Evolutionary conservation across 2,329 filamentous ascomycete species (phyloP), one percentile per base, ranked within the genome.

Genomic region (Arachnomyces sp.): DNA sequence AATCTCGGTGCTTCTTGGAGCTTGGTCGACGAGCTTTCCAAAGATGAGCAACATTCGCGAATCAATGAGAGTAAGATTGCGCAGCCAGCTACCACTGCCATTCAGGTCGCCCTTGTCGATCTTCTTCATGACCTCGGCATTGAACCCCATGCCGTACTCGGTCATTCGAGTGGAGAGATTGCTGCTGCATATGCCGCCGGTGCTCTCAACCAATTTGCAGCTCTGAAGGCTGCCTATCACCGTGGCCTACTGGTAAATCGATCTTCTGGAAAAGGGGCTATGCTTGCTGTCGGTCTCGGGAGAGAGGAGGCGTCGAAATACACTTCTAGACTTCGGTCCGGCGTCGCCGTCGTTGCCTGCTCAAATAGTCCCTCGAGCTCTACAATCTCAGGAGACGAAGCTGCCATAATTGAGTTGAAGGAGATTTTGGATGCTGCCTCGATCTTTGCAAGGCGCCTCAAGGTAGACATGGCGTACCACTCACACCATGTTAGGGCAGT

Each of bases 111-210:
- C 1, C 40, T 61, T 2, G 49, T 57, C 1, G 53, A 57, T 13
- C 42, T 60, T 9, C 37, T 60, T 1, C 39, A 43, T n/a, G 48
- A 42, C 2, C 58, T 53, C 52, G 50, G 49, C 4, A 44, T 60
- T 15, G 29, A 31, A 1, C 50, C 56, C 0, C 42, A 39, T 16
- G 48, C 52, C 18, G 56, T 59, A 1, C 44, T 57, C 3, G 58
- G 58, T 2, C 58, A 61, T 35, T 58, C 55, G 2, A 55, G 50
- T 29, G 58, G 58, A 18, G 58, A 61, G 25, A 59, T 60, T 29
- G 53, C 51, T 12, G 57, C 57, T 5, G 58, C 59, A 3, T 60
- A 58, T 31, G 52, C 58, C 2, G 53, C 57, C 0, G 53, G 56
- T 1, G 45, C 51, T 6, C 28, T 58, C 3, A 44, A 42, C 0